These are phyloP conservation scores for Penicillium robsamsonii DNA, from an alignment of 495 filamentous ascomycete species.

Conservation along the genomic window DNA sequence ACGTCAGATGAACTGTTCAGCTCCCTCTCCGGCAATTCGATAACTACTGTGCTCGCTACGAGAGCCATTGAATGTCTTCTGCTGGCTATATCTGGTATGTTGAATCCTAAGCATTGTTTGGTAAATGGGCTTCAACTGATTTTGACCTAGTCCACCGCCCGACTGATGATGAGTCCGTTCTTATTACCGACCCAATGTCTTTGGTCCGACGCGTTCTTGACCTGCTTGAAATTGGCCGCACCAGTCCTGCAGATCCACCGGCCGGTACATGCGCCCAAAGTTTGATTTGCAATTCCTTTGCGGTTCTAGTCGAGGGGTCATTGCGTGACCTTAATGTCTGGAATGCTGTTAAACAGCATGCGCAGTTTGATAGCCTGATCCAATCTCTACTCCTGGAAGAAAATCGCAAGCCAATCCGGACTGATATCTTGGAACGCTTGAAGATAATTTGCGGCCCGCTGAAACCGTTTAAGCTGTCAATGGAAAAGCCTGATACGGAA, in stretches of 20 bases:
- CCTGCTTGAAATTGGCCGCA: conserved; percentile 32
- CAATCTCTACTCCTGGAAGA: conserved; percentile 39
- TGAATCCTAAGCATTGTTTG: not conserved
- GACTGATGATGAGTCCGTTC: conserved; percentile 8
- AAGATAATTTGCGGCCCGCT: conserved; percentile 31
- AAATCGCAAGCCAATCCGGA: conserved; percentile 30
- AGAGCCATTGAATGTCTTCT: conserved; percentile 41
- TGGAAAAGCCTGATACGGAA: conserved; percentile 14
- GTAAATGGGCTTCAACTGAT: conserved; percentile 1
- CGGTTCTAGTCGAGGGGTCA: conserved; percentile 63
- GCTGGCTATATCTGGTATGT: conserved; percentile 21
- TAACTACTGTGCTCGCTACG: conserved; percentile 31
- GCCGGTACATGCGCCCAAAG: conserved; percentile 25
- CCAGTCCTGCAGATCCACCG: conserved; percentile 3
- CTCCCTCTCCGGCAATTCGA: conserved; percentile 16
- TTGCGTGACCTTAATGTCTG: conserved; percentile 58
- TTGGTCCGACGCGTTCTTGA: conserved; percentile 32
- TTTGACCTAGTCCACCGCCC: conserved; percentile 17
- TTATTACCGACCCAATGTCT: conserved; percentile 21
- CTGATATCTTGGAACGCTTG: conserved; percentile 39
- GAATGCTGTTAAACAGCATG: conserved; percentile 50
- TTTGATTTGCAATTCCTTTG: conserved; percentile 55
- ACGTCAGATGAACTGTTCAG: conserved; percentile 35
- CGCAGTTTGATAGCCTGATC: conserved; percentile 43
- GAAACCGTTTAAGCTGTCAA: conserved; percentile 27